Percentiles rank a stretch among this genome's conserved stretches.
These are phyloP conservation scores for Suillus subalutaceus DNA, from an alignment of 768 basidiomycete species.

Conservation along the genomic window DNA sequence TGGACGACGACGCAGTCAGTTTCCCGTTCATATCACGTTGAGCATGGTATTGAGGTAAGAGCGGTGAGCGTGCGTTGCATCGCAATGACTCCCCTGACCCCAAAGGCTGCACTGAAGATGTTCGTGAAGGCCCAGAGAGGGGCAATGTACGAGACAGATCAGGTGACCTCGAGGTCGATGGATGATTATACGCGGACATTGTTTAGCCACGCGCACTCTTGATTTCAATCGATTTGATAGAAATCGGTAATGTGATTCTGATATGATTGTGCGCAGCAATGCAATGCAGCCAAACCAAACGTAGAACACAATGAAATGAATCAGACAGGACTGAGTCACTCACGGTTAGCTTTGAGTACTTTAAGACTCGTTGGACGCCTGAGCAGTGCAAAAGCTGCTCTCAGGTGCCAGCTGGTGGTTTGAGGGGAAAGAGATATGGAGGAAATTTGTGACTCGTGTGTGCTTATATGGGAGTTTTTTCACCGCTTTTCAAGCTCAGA, in stretches of 20 bases:
- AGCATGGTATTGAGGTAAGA: constrained; percentile 27
- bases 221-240: constrained; percentile 32
- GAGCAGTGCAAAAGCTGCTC: constrained; percentile 27
- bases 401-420: constrained; percentile 21
- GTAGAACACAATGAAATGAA: constrained; percentile 34
- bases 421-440: constrained; percentile 17
- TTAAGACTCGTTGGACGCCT: constrained; percentile 21
- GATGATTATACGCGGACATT: constrained; percentile 17
- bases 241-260: constrained; percentile 24
- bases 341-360: constrained; percentile 25
- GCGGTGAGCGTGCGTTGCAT: constrained; percentile 20
- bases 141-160: constrained; percentile 37
- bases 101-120: constrained; percentile 30
- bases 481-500: constrained; percentile 42
- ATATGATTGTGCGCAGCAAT: constrained; percentile 22
- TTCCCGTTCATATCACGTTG: constrained; percentile 41
- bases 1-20: constrained; percentile 51
- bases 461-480: constrained; percentile 31
- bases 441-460: constrained; percentile 27
- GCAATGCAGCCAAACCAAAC: constrained; percentile 28
- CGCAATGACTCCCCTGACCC: constrained; percentile 26
- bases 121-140: constrained; percentile 29
- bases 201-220: constrained; percentile 18
- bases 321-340: constrained; percentile 30
- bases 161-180: constrained; percentile 31